phyloP scores from a whole-genome alignment of 495 filamentous ascomycete species.

The Astrothelium subdiscretum region DNA sequence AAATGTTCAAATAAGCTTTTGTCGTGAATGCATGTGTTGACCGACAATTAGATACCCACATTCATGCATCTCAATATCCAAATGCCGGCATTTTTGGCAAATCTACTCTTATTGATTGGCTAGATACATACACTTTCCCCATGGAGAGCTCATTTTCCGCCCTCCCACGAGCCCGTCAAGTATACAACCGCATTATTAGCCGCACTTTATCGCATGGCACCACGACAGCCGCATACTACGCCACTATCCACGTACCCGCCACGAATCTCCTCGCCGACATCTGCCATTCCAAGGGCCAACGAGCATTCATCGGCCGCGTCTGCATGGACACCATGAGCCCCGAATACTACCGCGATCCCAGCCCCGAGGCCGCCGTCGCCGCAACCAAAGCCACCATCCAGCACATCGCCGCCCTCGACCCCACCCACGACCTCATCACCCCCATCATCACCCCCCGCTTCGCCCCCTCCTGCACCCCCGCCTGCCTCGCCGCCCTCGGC shows the following conservation, averaged over 20 bases:
- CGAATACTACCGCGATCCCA: conserved; percentile 61
- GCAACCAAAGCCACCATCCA: conserved; percentile 51
- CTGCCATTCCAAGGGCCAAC: conserved; percentile 63
- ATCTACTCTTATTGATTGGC: conserved; percentile 80
- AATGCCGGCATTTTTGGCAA: conserved; percentile 87
- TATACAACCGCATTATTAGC: conserved; percentile 64
- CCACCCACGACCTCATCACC: conserved; percentile 43
- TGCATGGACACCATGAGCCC: conserved; percentile 80
- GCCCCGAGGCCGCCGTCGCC: conserved; percentile 40
- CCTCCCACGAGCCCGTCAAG: conserved; percentile 38
- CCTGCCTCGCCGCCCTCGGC: conserved; percentile 51
- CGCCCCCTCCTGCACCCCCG: conserved; percentile 58
- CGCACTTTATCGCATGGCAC: conserved; percentile 82
- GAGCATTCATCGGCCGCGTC: conserved; percentile 79
- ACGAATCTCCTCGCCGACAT: conserved; percentile 84
- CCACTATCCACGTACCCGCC: conserved; percentile 65
- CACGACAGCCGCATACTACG: conserved; percentile 84
- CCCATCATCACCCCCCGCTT: conserved; percentile 90
- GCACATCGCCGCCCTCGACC: conserved; percentile 58
- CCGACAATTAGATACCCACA: conserved; percentile 58
- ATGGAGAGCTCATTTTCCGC: conserved; percentile 60
- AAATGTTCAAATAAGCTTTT: background rate
- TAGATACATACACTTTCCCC: conserved; percentile 91
- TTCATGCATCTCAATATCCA: conserved; percentile 88
- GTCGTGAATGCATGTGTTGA: background rate